Conservation (phyloP, 163 green algal species). For the Scenedesmus sp. region DNA sequence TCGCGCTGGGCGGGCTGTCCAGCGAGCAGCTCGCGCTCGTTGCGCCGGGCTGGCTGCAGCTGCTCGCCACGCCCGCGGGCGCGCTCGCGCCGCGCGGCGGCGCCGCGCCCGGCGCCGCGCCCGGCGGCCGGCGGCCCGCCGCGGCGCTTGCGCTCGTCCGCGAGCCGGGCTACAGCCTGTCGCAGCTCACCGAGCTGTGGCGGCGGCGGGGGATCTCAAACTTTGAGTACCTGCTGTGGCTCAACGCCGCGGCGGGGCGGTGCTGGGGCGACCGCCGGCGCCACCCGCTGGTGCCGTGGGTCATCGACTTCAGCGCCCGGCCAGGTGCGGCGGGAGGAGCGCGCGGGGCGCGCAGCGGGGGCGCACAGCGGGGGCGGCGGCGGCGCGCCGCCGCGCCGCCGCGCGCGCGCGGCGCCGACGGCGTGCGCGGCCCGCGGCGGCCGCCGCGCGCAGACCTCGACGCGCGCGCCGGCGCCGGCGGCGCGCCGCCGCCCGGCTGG, state of each 20-base stretch:
- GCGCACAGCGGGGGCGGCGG: conserved; percentile 6
- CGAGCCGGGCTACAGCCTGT: conserved; percentile 10
- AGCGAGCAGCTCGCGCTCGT: conserved; percentile 11
- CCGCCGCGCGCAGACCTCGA: not conserved
- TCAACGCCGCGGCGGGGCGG: conserved; percentile 51
- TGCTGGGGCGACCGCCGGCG: conserved; percentile 43
- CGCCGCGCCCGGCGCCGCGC: conserved; percentile 9
- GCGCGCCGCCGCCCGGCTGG: conserved; percentile 20
- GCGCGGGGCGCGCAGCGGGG: too few species aligned
- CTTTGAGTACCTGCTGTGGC: conserved; percentile 45
- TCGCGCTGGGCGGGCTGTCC: conserved; percentile 29
- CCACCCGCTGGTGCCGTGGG: conserved; percentile 55
- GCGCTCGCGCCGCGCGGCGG: not conserved
- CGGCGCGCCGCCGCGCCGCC: too few species aligned
- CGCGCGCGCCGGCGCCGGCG: not conserved
- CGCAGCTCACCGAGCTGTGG: conserved; percentile 36
- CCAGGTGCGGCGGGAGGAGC: conserved; percentile 9
- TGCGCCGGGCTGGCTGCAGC: conserved; percentile 5
- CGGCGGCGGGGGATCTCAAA: conserved; percentile 24
- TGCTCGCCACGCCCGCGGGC: conserved; percentile 12
- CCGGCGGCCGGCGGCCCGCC: too few species aligned
- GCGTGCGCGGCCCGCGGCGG: not conserved
- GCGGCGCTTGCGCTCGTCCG: not conserved
- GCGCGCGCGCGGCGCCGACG: too few species aligned
- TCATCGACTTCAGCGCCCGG: conserved; percentile 48